Conservation (phyloP, 768 basidiomycete genomes). For the Rhizopogon sp. region DNA sequence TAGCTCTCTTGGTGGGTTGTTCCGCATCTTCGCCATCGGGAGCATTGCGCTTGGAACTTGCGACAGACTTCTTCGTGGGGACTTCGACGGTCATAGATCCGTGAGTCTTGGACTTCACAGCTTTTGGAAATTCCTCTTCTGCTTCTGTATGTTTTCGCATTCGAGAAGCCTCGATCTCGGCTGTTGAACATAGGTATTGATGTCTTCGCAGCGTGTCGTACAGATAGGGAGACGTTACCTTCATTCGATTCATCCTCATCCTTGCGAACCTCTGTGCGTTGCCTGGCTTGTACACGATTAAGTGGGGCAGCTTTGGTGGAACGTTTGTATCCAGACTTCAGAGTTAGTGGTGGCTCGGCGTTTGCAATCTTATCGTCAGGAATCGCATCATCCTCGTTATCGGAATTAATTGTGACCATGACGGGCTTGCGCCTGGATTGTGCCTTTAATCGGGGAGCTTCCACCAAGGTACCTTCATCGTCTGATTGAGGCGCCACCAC, state of each 20-base stretch:
- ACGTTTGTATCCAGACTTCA: background rate
- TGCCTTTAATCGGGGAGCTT: conserved; percentile 9
- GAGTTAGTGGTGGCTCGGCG: background rate
- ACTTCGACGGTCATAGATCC: background rate
- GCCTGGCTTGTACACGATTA: background rate
- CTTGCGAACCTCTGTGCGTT: background rate
- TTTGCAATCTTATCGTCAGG: background rate
- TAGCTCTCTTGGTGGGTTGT: conserved; percentile 15
- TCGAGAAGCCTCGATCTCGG: background rate
- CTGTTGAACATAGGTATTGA: background rate
- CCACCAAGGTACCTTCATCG: conserved; percentile 23
- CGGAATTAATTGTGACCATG: background rate
- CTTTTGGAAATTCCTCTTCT: background rate
- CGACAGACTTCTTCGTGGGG: background rate
- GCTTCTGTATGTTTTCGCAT: background rate
- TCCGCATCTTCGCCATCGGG: background rate
- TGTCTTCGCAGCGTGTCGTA: background rate
- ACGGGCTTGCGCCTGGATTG: conserved; percentile 3
- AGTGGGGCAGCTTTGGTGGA: background rate
- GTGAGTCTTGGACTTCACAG: background rate
- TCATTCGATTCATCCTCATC: background rate
- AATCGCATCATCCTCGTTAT: background rate
- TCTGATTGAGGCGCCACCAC: conserved; percentile 12
- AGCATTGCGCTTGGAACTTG: background rate
- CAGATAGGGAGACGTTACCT: background rate